A percentile compares a stretch with the other conserved stretches of the same genome.
phyloP scores from a whole-genome alignment of 352 stramenopile genomes.

The Albugo laibachii region DNA sequence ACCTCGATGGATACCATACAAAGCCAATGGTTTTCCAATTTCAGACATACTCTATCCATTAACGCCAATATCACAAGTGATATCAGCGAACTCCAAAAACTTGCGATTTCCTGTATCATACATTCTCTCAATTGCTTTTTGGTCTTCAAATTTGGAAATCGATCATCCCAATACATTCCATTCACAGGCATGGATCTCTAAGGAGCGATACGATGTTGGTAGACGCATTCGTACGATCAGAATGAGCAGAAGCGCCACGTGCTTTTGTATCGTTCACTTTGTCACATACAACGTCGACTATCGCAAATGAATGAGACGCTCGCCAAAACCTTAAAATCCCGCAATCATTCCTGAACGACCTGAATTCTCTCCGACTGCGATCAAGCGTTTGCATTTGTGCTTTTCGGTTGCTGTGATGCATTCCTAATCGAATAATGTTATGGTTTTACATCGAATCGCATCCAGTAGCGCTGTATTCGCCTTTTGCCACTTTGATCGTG shows the following conservation, averaged over 20 bases:
- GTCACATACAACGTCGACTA: slow-evolving; percentile 87
- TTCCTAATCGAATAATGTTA: slow-evolving; percentile 93
- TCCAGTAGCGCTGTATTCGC: slow-evolving; percentile 92
- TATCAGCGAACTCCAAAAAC: slow-evolving; percentile 84
- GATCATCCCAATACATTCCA: too few relatives aligned
- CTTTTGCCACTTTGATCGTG: slow-evolving; percentile 91
- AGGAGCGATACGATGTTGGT: slow-evolving; percentile 81
- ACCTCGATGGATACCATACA: slow-evolving; percentile 64
- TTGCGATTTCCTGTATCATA: slow-evolving; percentile 45
- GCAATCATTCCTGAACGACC: slow-evolving; percentile 89
- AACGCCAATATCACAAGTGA: slow-evolving; percentile 89
- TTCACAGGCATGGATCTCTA: slow-evolving; percentile 77
- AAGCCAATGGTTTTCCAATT: slow-evolving; percentile 88
- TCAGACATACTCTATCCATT: slow-evolving; percentile 86
- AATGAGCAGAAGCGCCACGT: slow-evolving; percentile 75
- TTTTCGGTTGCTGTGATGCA: slow-evolving; percentile 82
- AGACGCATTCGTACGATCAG: slow-evolving; percentile 84
- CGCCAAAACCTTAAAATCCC: slow-evolving; percentile 83
- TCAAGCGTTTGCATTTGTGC: slow-evolving; percentile 59
- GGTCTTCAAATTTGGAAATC: slow-evolving; percentile 83
- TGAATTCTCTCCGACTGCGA: slow-evolving; percentile 89
- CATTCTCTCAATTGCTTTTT: slow-evolving; percentile 76
- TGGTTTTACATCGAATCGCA: slow-evolving; percentile 76
- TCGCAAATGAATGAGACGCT: slow-evolving; percentile 83
- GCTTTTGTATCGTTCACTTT: slow-evolving; percentile 45